Evolutionary conservation across 2,329 filamentous ascomycete genomes (phyloP), one percentile per base, ranked within the genome.

Genomic region (Aphanoascus verrucosus): DNA sequence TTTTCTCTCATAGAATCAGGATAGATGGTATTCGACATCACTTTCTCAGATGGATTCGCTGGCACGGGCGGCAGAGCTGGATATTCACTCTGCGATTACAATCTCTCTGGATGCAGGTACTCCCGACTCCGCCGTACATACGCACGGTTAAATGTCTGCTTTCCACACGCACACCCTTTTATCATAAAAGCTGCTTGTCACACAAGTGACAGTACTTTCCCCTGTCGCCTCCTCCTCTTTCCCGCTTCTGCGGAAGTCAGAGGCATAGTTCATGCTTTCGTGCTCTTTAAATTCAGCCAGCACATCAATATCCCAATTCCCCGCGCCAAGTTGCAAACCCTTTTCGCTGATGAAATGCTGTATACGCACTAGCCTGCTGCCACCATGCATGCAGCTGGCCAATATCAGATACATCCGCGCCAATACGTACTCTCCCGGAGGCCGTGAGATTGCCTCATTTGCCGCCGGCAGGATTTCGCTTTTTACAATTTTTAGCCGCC

Each of bases 311-410:
- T 63, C 64, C 78, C 84, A 88, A 53, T 70, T 56, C 57, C 68
- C 65, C 1, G 69, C 61, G 1, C 65, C 63, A 28, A 60, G 56
- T 15, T 81, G 62, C 38, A 75, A 70, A 5, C 62, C 51, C 32
- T 55, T 58, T 28, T 54, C n/a, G 23, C 12, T 15, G 4, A 20
- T 40, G 45, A 17, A 42, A 34, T 62, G 61, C 37, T 56, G 63
- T 2, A 83, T 62, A 55, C 69, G 68, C 2, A 84, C 65, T n/a
- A 97, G 70, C 52, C 84, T 79, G 8, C 81, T 77, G 0, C 93
- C 93, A 1, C 86, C 88, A 72, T 96, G 86, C 91, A 97, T 97
- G 64, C 93, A 96, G 44, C 88, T 94, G 14, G 84, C 90, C 40
- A 96, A 72, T n/a, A 94, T 70, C 43, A 76, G 65, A 46, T 73